Evolutionary conservation across 1,284 basidiomycete species (phyloP).

Genomic region (Leccinum solheimii): DNA sequence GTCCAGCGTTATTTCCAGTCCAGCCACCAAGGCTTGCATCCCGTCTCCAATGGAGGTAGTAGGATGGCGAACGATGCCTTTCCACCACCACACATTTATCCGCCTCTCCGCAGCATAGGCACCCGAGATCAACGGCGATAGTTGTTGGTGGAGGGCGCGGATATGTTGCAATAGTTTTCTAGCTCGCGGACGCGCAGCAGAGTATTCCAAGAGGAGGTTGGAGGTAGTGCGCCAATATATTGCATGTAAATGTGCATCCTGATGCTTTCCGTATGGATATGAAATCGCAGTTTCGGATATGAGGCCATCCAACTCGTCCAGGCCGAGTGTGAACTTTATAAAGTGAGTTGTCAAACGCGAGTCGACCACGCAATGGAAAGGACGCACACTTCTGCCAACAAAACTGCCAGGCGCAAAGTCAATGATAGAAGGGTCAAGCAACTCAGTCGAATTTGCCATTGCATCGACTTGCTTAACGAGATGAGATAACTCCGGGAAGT

Average conservation of each 20-base stretch:
- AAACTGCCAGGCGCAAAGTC: slow-evolving; percentile 29
- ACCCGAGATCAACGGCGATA: slow-evolving; percentile 7
- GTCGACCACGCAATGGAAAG: not conserved
- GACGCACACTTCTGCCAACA: slow-evolving; percentile 32
- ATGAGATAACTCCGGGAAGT: not conserved
- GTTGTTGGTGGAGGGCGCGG: slow-evolving; percentile 14
- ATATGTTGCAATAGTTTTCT: slow-evolving; percentile 19
- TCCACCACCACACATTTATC: slow-evolving; percentile 11
- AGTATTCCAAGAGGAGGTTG: slow-evolving; percentile 37
- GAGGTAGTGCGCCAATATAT: slow-evolving; percentile 35
- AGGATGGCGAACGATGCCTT: slow-evolving; percentile 3
- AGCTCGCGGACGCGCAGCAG: slow-evolving; percentile 28
- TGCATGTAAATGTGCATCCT: slow-evolving; percentile 23
- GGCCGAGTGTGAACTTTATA: slow-evolving; percentile 29
- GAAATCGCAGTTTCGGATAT: slow-evolving; percentile 6
- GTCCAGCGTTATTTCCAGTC: slow-evolving; percentile 25
- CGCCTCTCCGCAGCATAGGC: not conserved
- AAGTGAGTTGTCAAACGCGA: slow-evolving; percentile 5
- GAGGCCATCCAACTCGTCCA: slow-evolving; percentile 32
- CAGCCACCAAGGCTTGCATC: slow-evolving; percentile 16
- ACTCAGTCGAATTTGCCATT: slow-evolving; percentile 23
- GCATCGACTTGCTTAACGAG: slow-evolving; percentile 4
- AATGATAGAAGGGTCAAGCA: slow-evolving; percentile 19
- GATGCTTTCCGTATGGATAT: not conserved
- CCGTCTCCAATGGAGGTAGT: slow-evolving; percentile 8